phyloP scores from a whole-genome alignment of 1,284 basidiomycete species.

The Rhodotorula sp. region DNA sequence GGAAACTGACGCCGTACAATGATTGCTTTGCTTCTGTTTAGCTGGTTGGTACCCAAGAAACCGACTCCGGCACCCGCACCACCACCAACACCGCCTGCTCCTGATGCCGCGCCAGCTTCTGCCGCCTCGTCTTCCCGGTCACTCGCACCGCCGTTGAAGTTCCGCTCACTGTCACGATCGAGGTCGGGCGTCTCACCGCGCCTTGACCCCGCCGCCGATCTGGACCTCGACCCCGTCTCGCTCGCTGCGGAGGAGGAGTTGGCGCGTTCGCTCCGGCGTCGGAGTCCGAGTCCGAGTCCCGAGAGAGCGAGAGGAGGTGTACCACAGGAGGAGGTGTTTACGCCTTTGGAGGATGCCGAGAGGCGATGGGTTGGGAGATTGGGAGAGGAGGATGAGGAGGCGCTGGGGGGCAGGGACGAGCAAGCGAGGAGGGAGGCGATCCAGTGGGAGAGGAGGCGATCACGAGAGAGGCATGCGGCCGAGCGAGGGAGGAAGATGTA shows the following conservation, averaged over 20 bases:
- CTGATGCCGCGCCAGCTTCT: not conserved
- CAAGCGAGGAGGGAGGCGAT: not conserved
- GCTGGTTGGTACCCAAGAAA: not conserved
- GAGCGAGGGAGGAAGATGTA: no score
- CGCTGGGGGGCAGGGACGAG: not conserved
- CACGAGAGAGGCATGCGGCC: no score
- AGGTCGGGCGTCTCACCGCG: not conserved
- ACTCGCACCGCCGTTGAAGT: not conserved
- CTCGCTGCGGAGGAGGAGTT: not conserved
- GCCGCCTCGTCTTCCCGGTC: not conserved
- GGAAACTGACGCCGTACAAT: no score
- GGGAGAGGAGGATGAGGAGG: conserved; percentile 15
- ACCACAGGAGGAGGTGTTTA: not conserved
- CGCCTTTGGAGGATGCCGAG: conserved; percentile 1
- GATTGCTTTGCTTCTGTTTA: not conserved
- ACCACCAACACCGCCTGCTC: not conserved
- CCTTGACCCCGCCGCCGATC: not conserved
- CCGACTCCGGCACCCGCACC: not conserved
- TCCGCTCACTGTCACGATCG: not conserved
- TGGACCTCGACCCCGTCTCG: not conserved
- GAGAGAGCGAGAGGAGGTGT: no score
- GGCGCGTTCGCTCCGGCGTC: not conserved
- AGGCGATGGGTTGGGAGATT: conserved; percentile 13
- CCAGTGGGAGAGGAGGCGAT: not conserved
- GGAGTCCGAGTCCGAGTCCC: not conserved